Evolutionary conservation across 1,284 basidiomycete genomes (phyloP), one percentile per base, ranked within the genome.

Genomic region (Irpex sp.): DNA sequence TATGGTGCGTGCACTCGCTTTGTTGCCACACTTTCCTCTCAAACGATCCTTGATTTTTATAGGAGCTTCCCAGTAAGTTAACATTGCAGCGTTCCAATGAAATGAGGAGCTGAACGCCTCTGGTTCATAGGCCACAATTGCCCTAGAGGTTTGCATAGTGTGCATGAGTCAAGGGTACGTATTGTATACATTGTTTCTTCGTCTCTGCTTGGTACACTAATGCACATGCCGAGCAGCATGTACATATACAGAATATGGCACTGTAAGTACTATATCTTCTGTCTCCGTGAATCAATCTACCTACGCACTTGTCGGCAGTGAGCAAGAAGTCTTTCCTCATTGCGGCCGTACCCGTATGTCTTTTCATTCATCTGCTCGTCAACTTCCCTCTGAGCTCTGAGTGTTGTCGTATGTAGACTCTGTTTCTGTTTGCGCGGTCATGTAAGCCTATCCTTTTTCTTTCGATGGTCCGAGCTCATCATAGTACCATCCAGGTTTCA

Each of bases 121-220:
- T 33, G 5, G 31, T 6, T 1, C 5, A 0, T 2, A 46, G 39
- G 39, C 39, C 4, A 46, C 39, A 3, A 46, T 46, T 2, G 39
- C n/a, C n/a, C 11, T 46, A 1, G 39, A 46, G 13, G 39, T 61
- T 19, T n/a, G 33, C 31, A 61, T 61, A 37, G 54, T 61, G 19
- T 15, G 54, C 13, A 15, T 57, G 26, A 11, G 21, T 26, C 60
- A 61, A 61, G 55, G 60, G 60, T 61, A 47, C 17, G 60, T 57
- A 5, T 36, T 13, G 7, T 19, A 15, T 9, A 37, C 15, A 11
- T 17, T 43, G n/a, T n/a, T n/a, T n/a, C n/a, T n/a, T n/a, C n/a
- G n/a, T n/a, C n/a, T n/a, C n/a, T n/a, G n/a, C n/a, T n/a, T n/a
- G n/a, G n/a, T n/a, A n/a, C n/a, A n/a, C n/a, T 46, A 15, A 46